These are phyloP conservation scores for Posidonia oceanica DNA, from an alignment of 116 monocot species.

Conservation along the genomic window DNA sequence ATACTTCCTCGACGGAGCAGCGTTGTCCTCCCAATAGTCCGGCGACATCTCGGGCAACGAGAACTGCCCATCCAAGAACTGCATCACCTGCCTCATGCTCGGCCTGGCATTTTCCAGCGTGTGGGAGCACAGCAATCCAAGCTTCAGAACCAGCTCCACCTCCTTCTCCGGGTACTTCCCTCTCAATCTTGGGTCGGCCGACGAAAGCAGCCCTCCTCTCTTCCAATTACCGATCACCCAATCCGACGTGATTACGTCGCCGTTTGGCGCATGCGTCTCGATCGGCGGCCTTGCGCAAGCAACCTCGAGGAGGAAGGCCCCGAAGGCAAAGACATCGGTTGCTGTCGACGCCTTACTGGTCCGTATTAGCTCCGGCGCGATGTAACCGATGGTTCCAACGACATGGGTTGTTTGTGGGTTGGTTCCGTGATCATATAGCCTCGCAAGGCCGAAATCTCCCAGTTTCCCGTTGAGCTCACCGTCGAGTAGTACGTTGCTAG, in stretches of 20 bases:
- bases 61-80: not conserved
- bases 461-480: constrained; percentile 29
- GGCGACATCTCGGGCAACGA: no score
- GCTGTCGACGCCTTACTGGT: constrained; percentile 25
- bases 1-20: no score
- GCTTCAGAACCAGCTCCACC: constrained; percentile 28
- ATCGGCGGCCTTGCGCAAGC: constrained; percentile 35
- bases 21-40: no score
- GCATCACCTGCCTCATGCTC: constrained; percentile 7
- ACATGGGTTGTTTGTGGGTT: constrained; percentile 27
- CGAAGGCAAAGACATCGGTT: constrained; percentile 49
- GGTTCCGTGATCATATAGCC: constrained; percentile 39
- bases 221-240: constrained; percentile 30
- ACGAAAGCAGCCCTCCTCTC: constrained; percentile 3
- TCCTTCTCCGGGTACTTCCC: constrained; percentile 19
- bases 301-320: constrained; percentile 38
- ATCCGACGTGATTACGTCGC: constrained; percentile 18
- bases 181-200: constrained; percentile 16
- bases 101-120: constrained; percentile 22
- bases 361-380: constrained; percentile 40
- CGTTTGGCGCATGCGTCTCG: constrained; percentile 5
- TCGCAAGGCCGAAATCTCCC: constrained; percentile 55
- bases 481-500: constrained; percentile 57
- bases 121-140: constrained; percentile 46
- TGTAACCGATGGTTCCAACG: constrained; percentile 42